These are phyloP conservation scores for Penstemon barbatus DNA, from an alignment of 257 asterid genomes.

Conservation along the genomic window DNA sequence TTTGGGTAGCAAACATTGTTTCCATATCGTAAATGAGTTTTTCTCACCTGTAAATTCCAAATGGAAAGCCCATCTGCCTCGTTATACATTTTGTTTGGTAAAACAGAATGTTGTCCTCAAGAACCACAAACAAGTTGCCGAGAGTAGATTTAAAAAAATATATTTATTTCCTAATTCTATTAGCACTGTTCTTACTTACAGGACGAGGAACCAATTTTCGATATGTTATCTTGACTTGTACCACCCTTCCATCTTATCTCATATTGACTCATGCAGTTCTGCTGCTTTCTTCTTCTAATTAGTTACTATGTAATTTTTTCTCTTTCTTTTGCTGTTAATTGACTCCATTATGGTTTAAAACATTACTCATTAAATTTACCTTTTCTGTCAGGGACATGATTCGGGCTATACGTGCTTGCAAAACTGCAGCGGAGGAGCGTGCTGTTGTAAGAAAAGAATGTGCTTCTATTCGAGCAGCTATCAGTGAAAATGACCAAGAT, in stretches of 20 bases:
- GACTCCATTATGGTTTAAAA: background rate
- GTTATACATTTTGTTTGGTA: constrained; percentile 4
- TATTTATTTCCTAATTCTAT: no score
- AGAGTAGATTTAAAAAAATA: no score
- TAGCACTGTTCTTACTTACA: no score
- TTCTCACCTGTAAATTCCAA: constrained; percentile 2
- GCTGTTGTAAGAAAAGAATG: constrained; percentile 97
- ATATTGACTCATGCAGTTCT: no score
- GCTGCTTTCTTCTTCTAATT: no score
- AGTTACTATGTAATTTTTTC: background rate
- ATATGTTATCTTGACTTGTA: no score
- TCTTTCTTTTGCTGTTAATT: constrained; percentile 10
- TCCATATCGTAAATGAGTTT: background rate
- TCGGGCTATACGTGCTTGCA: constrained; percentile 92
- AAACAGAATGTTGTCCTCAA: no score
- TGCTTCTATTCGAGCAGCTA: constrained; percentile 94
- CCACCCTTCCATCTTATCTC: no score
- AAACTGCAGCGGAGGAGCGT: constrained; percentile 99
- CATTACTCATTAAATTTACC: constrained; percentile 13
- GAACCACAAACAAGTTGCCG: no score
- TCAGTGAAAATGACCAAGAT: constrained; percentile 88
- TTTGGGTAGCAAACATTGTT: background rate
- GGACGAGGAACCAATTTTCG: no score
- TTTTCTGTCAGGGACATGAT: constrained; percentile 91
- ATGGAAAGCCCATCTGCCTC: background rate